Evolutionary conservation across 176 grass and related monocot species (phyloP), one percentile per base, ranked within the genome.

Genomic region (Musa acuminata): DNA sequence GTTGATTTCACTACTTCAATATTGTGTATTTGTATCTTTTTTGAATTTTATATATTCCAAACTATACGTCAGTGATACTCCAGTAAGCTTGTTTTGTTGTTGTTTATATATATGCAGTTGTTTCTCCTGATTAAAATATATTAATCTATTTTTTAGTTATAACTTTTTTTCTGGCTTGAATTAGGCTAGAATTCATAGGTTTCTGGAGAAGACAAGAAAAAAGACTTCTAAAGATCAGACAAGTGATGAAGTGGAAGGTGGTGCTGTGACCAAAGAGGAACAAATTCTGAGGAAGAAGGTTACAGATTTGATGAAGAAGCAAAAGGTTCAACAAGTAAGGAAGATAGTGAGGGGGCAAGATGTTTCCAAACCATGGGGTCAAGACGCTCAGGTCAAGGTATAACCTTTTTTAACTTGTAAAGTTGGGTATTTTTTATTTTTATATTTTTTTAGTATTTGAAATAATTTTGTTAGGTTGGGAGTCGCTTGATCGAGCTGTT

Each of bases 401-500:
- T 73, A 72, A 26, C 35, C 65, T 48, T 60, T 76, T 68, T 69
- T 21, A 43, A 43, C 52, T 72, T 70, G 70, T 2, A 72, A 22
- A 53, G 57, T 67, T 58, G 35, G 0, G 35, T 43, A 27, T 43
- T 43, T 43, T 35, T 29, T 0, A 51, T 53, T 55, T 13, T 6
- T 80, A 77, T 70, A 76, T 26, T 74, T 55, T 69, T 49, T 80
- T 68, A 2, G 29, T 23, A 16, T 25, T 51, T 49, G 66, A 1
- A 19, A 35, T 2, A 80, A 58, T 72, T 62, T 81, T 26, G 75
- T 22, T 88, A 98, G 95, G 88, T 98, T 78, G 95, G 95, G 64
- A 98, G 95, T 80, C 88, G 95, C 71, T 87, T 98, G 79, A 89
- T 98, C 80, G 90, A 98, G 66, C 72, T 98, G 53, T 86, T 98